These are phyloP conservation scores for Chalciporus sphaerocephalus DNA, from an alignment of 768 basidiomycete genomes.

Conservation along the genomic window DNA sequence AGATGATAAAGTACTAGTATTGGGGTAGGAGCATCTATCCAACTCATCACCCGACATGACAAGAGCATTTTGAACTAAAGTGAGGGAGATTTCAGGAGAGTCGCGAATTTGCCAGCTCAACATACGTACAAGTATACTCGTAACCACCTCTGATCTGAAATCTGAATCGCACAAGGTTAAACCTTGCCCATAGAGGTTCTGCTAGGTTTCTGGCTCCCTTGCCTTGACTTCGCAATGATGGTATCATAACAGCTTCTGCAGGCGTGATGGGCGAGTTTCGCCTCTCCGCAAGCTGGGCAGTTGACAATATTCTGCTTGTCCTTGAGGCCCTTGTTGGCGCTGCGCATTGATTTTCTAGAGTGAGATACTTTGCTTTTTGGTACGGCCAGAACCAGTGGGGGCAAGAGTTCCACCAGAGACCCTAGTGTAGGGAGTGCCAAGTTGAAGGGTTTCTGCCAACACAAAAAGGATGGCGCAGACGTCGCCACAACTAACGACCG, in stretches of 20 bases:
- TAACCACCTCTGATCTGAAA: background rate
- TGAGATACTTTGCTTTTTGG: constrained; percentile 94
- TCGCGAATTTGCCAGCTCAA: background rate
- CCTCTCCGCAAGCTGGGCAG: constrained; percentile 84
- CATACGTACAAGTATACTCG: constrained; percentile 4
- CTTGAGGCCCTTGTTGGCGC: constrained; percentile 90
- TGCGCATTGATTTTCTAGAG: constrained; percentile 91
- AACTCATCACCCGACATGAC: too few species aligned
- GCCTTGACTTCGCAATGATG: constrained; percentile 25
- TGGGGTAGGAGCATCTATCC: background rate
- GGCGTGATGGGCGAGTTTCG: constrained; percentile 85
- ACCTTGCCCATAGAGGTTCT: background rate
- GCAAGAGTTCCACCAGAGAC: constrained; percentile 69
- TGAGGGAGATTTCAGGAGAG: background rate
- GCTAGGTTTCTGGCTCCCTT: constrained; percentile 10
- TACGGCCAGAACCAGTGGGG: constrained; percentile 84
- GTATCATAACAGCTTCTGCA: constrained; percentile 71
- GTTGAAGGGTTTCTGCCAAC: constrained; percentile 28
- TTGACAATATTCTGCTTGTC: constrained; percentile 90
- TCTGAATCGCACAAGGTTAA: background rate
- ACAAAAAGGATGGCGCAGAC: constrained; percentile 18
- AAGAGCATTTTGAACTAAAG: background rate
- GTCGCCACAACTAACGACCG: constrained; percentile 8
- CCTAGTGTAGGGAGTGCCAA: constrained; percentile 40
- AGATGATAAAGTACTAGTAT: background rate